Evolutionary conservation across 495 filamentous ascomycete genomes (phyloP).

Genomic region (Thermothielavioides terrestris): DNA sequence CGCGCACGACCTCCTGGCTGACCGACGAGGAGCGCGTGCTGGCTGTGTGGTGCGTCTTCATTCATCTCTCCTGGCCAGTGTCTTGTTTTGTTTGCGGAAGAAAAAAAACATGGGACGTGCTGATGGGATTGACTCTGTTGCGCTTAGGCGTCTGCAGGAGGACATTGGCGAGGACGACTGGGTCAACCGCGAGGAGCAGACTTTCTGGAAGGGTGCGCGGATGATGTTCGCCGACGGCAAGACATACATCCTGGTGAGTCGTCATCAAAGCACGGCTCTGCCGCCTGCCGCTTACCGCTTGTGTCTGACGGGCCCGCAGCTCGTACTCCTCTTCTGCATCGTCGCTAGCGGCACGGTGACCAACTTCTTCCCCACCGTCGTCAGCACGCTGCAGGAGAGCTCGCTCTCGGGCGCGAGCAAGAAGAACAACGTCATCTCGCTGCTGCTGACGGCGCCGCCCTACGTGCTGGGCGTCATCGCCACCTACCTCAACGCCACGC

Average conservation of each 20-base stretch:
- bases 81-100: conserved; percentile 36
- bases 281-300: too few species aligned
- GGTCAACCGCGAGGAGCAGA: conserved; percentile 52
- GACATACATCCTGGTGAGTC: conserved; percentile 58
- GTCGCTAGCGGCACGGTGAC: conserved; percentile 64
- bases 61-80: conserved; percentile 52
- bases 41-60: conserved; percentile 2
- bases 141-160: conserved; percentile 48
- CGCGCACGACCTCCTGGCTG: conserved; percentile 67
- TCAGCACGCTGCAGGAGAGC: conserved; percentile 48
- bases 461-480: conserved; percentile 64
- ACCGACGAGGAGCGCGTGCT: conserved; percentile 52
- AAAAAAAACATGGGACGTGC: too few species aligned
- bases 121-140: neutral
- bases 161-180: conserved; percentile 76
- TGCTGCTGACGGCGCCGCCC: conserved; percentile 70
- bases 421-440: conserved; percentile 52
- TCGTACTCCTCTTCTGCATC: conserved; percentile 61
- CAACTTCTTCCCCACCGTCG: conserved; percentile 88
- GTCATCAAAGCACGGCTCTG: too few species aligned
- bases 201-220: conserved; percentile 57
- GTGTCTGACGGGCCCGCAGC: too few species aligned
- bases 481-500: conserved; percentile 64
- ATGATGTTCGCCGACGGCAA: conserved; percentile 65
- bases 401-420: conserved; percentile 16